Evolutionary conservation across 2,329 filamentous ascomycete species (phyloP), one percentile per base, ranked within the genome.

Genomic region (Zarea fungicola): DNA sequence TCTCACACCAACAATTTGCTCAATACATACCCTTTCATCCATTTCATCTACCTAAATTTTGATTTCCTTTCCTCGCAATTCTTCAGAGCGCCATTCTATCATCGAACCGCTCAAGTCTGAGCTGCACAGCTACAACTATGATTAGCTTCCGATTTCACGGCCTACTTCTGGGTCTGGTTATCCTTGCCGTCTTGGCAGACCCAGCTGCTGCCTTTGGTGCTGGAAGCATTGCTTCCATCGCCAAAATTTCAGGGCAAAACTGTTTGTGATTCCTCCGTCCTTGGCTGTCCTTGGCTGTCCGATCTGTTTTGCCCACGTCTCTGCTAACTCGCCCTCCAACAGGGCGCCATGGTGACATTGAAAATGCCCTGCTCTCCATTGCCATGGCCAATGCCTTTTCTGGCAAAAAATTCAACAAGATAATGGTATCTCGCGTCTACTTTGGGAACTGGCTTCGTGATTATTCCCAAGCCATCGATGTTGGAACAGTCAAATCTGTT

Each of bases 371-470:
- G 48, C 80, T 95, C 51, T 83, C 80, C 52, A 74, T 96, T 23
- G 69, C 83, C 40, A 75, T 77, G 69, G 75, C 75, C 44, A 70
- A 65, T 40, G 72, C 71, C 57, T 66, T 75, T 53, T 73, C 72
- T 56, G 72, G 74, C 58, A 90, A 91, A 74, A 95, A 91, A 62
- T 96, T 95, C 70, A 82, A 80, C 73, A 93, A 93, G 72, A 80
- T 95, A 61, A 86, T 84, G 62, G 87, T 96, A 54, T 87, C 91
- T 55, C 82, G 90, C 53, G 87, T 95, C 55, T 96, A 96, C 73
- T 96, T 96, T 72, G 91, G 91, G 55, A 96, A 96, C 73, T 96
- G 91, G 91, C 80, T 96, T 28, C 81, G 79, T 52, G 91, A 96
- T 69, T 96, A 96, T 69, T 93, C 87, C 46, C 91, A 96, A 68